These are phyloP conservation scores for Rhodosporidiobolus sp. DNA, from an alignment of 768 basidiomycete species.

Conservation along the genomic window DNA sequence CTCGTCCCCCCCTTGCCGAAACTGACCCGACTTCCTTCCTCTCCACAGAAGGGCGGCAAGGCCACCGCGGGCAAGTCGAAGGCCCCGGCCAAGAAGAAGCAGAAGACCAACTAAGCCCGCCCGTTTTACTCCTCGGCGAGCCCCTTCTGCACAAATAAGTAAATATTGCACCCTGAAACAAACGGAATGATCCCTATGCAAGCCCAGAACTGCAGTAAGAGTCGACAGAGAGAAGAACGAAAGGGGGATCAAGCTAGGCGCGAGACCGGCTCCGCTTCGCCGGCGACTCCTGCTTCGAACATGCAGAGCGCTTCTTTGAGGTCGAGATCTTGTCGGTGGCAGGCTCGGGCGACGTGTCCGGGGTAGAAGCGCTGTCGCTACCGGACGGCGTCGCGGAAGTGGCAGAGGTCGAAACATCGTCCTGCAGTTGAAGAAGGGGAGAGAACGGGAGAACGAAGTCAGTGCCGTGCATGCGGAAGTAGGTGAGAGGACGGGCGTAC, in stretches of 20 bases:
- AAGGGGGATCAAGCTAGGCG: background rate
- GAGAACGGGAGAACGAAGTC: background rate
- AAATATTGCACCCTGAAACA: no score
- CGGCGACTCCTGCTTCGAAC: background rate
- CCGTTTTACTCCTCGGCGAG: background rate
- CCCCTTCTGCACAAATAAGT: no score
- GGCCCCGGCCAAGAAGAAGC: conserved; percentile 17
- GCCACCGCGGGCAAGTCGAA: background rate
- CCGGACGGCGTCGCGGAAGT: background rate
- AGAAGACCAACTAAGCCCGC: background rate
- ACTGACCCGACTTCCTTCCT: background rate
- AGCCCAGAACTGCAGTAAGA: background rate
- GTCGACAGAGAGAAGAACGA: no score
- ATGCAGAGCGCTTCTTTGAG: background rate
- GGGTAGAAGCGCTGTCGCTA: background rate
- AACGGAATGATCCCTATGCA: background rate
- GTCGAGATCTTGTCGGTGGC: background rate
- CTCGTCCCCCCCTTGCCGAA: background rate
- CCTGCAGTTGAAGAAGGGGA: background rate
- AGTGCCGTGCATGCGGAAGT: no score
- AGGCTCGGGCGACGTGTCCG: background rate
- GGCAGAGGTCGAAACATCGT: background rate
- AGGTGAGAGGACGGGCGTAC: background rate
- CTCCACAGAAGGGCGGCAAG: conserved; percentile 20
- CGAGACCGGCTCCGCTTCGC: background rate